Evolutionary conservation across 257 asterid species (phyloP).

Genomic region (Cruciata laevipes): DNA sequence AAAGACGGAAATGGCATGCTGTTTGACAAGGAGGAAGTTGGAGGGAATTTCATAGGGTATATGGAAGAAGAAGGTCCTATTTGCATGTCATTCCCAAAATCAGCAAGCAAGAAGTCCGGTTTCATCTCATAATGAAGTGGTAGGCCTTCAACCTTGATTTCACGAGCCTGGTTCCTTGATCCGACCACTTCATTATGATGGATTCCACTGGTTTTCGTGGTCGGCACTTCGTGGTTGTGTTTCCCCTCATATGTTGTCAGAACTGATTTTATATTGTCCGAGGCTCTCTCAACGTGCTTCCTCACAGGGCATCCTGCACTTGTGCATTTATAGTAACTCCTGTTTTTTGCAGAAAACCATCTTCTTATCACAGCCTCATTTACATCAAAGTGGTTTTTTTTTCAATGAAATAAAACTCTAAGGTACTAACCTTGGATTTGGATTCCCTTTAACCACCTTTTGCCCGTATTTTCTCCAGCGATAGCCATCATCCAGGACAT

Average conservation of each 20-base stretch:
- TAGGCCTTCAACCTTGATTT: constrained; percentile 36
- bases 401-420: not conserved
- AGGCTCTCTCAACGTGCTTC: constrained; percentile 83
- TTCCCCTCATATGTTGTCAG: constrained; percentile 80
- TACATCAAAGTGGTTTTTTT: not conserved
- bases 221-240: constrained; percentile 64
- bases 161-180: constrained; percentile 19
- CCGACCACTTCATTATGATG: constrained; percentile 13
- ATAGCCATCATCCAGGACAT: constrained; percentile 80
- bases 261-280: constrained; percentile 51
- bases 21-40: constrained; percentile 24
- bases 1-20: constrained; percentile 20
- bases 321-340: constrained; percentile 93
- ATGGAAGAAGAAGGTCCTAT: constrained; percentile 36
- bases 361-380: not conserved
- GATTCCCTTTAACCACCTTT: constrained; percentile 84
- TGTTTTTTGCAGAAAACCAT: constrained; percentile 17
- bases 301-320: constrained; percentile 66
- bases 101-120: constrained; percentile 36
- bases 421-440: constrained; percentile 57
- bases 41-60: constrained; percentile 36
- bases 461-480: constrained; percentile 91
- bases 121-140: constrained; percentile 38
- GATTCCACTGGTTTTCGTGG: constrained; percentile 21
- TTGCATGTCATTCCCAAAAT: constrained; percentile 26